Base-by-base conservation (phyloP, 2,329 filamentous ascomycete genomes). In the Calycina herbarum region DNA sequence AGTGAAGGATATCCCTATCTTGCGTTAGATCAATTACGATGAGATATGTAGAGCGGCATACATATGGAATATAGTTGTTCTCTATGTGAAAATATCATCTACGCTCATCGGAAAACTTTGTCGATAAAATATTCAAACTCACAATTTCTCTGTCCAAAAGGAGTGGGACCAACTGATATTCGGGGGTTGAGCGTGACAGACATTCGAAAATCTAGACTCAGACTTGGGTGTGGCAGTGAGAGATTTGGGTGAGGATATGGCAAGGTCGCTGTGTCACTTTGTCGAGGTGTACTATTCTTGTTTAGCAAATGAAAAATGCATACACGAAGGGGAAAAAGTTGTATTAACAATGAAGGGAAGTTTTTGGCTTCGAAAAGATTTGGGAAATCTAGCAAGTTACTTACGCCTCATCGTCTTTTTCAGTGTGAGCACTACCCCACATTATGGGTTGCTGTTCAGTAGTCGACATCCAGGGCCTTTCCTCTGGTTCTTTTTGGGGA, bases 191-290 rank as follows among this genome's bases (percentile, higher is more conserved):
- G 74, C 20, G 75, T 76, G 15, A 83, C 81, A 51, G 80, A 79
- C 73, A 85, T 80, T 64, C 82, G 81, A 69, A 84, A 83, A 70
- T 84, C 82, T 57, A 83, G 82, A 61, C 78, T 78, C 60, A 83
- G 77, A 45, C 76, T 77, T 5, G 82, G 82, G 70, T 79, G 78
- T 15, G 82, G 81, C 61, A 84, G 78, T 3, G 76, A 76, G 40
- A 82, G 68, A 51, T 75, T 72, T 20, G 81, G 79, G 67, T 79
- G 78, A 11, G 73, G 72, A 65, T 71, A 73, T 31, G 66, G 35
- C 20, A 65, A 63, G 5, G 57, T 17, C 13, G 66, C 33, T 27
- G 11, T 51, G 33, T 68, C 20, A 11, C 3, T 61, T 29, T 40
- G 38, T 27, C 40, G 59, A 20, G 59, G 40, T 3, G 59, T 61